Percentiles rank a stretch among this genome's conserved stretches.
These are phyloP conservation scores for Trypanosoma melophagium DNA, from an alignment of 208 protist species.

Conservation along the genomic window DNA sequence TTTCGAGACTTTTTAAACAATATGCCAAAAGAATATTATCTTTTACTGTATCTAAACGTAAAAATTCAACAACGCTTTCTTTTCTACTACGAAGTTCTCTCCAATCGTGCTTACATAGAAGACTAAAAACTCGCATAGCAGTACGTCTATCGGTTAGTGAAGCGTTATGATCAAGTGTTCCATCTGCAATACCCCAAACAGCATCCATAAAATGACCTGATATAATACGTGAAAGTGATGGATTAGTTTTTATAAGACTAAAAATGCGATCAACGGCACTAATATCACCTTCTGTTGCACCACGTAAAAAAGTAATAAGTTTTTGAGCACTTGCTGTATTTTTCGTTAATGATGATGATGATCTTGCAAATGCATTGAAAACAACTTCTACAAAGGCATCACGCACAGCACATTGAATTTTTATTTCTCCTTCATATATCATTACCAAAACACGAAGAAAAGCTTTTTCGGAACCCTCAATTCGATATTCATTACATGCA, in stretches of 20 bases:
- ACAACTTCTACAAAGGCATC: constrained; percentile 87
- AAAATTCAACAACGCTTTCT: constrained; percentile 74
- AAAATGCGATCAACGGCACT: constrained; percentile 86
- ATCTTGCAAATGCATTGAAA: constrained; percentile 68
- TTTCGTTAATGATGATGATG: constrained; percentile 54
- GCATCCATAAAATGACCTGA: constrained; percentile 82
- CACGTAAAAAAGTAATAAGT: constrained; percentile 63
- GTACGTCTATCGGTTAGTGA: constrained; percentile 64
- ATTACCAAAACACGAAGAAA: constrained; percentile 83
- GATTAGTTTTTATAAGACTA: constrained; percentile 60
- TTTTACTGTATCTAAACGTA: constrained; percentile 45
- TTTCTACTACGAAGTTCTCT: constrained; percentile 64
- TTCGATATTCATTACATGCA: constrained; percentile 70
- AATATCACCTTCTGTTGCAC: constrained; percentile 81
- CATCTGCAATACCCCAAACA: constrained; percentile 83
- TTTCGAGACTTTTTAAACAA: constrained; percentile 72
- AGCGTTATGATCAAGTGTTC: constrained; percentile 55
- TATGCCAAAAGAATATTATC: constrained; percentile 87
- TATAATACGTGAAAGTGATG: constrained; percentile 53
- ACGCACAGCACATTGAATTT: constrained; percentile 87
- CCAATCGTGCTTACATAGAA: constrained; percentile 75
- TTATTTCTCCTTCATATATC: constrained; percentile 85
- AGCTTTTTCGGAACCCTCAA: constrained; percentile 63
- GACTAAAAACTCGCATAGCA: constrained; percentile 87
- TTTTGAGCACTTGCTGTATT: constrained; percentile 77